These are phyloP conservation scores for Botrytis porri DNA, from an alignment of 2,329 filamentous ascomycete species.

Conservation along the genomic window DNA sequence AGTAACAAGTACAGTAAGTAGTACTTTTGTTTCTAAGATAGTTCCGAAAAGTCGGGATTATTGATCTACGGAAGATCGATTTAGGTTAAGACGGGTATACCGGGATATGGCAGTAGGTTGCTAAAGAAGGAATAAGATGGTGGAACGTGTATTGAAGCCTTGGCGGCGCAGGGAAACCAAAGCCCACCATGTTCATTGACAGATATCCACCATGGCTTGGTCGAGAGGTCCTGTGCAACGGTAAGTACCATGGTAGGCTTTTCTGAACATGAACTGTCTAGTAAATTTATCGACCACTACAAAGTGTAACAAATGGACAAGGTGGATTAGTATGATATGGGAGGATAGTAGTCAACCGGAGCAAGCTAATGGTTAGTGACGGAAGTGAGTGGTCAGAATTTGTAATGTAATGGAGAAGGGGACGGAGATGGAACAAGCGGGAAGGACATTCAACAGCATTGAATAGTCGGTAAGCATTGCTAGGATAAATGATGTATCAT, in stretches of 20 bases:
- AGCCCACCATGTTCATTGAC: background rate
- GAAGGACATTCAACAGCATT: constrained; percentile 1
- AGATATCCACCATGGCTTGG: constrained; percentile 2
- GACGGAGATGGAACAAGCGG: constrained; percentile 4
- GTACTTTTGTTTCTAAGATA: constrained; percentile 12
- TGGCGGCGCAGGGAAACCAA: constrained; percentile 10
- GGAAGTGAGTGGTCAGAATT: background rate
- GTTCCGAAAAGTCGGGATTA: constrained; percentile 20
- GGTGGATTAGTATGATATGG: background rate
- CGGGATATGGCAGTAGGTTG: constrained; percentile 15
- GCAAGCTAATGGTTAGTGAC: background rate
- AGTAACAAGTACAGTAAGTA: constrained; percentile 13
- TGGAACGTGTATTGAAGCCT: constrained; percentile 15
- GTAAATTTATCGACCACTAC: background rate
- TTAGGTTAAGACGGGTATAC: constrained; percentile 18
- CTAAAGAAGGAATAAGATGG: constrained; percentile 21
- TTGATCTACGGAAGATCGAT: constrained; percentile 21
- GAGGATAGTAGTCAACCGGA: background rate
- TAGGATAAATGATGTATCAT: background rate
- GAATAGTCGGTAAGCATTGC: constrained; percentile 16
- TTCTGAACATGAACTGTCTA: background rate
- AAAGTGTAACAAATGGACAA: background rate
- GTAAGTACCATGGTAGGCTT: constrained; percentile 5
- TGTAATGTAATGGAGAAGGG: background rate
- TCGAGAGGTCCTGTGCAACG: background rate